Evolutionary conservation across 345 rosid genomes (phyloP).

Genomic region (Populus euphratica): DNA sequence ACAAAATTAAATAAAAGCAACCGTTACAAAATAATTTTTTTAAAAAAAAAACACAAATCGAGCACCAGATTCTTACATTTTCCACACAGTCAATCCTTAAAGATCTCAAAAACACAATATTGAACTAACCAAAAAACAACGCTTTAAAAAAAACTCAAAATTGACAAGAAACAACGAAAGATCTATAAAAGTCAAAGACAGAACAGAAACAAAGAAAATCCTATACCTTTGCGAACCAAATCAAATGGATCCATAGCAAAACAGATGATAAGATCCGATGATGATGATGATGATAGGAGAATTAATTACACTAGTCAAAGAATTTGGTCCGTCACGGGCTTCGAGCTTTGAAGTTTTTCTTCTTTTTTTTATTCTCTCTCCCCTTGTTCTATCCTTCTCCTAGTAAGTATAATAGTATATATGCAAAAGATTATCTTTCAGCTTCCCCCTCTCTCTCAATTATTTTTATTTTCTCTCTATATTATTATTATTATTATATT

Average conservation of each 20-base stretch:
- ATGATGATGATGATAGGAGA: constrained; percentile 1
- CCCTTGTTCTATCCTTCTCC: neutral
- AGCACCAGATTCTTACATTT: neutral
- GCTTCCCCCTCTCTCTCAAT: constrained; percentile 1
- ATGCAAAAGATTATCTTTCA: neutral
- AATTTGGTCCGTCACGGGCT: constrained; percentile 9
- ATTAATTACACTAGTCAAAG: neutral
- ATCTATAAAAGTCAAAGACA: neutral
- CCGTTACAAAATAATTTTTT: neutral
- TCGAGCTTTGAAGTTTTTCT: constrained; percentile 25
- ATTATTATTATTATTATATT: neutral
- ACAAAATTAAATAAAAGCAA: neutral
- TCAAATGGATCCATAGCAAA: constrained; percentile 60
- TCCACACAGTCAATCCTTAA: constrained; percentile 4
- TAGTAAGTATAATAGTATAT: too few relatives aligned
- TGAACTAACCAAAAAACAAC: neutral
- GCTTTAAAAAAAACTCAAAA: neutral
- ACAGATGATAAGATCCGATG: constrained; percentile 19
- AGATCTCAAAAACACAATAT: constrained; percentile 23
- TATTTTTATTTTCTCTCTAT: neutral
- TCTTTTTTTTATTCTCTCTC: neutral
- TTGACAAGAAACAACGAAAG: neutral
- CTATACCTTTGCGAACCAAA: constrained; percentile 66
- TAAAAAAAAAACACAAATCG: neutral
- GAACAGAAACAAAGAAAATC: too few relatives aligned